Conservation (phyloP, 306 rosid species). For the Ceratonia siliqua region DNA sequence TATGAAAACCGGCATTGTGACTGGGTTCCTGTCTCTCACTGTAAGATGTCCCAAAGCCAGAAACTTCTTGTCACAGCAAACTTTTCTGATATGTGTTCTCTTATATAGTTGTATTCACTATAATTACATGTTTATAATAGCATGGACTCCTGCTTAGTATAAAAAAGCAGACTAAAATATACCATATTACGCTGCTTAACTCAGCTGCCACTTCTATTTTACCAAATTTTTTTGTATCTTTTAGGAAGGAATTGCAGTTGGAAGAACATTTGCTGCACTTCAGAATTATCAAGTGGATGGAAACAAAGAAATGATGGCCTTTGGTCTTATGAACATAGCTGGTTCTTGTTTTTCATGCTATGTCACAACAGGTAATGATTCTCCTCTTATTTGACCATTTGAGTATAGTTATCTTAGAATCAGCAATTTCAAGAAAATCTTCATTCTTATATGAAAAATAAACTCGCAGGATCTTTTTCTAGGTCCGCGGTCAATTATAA, state of each 20-base stretch:
- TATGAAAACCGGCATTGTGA: slow-evolving; percentile 86
- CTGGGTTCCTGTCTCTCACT: slow-evolving; percentile 86
- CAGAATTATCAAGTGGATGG: slow-evolving; percentile 95
- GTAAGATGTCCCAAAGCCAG: slow-evolving; percentile 52
- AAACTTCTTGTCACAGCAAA: background rate
- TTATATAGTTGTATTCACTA: no score
- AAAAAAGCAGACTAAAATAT: background rate
- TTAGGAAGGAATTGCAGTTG: slow-evolving; percentile 98
- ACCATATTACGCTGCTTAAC: background rate
- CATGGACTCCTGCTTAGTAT: background rate
- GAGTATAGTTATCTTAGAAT: slow-evolving; percentile 2
- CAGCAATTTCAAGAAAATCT: slow-evolving; percentile 23
- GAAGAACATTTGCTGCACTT: slow-evolving; percentile 89
- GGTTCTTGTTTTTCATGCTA: slow-evolving; percentile 92
- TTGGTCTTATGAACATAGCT: slow-evolving; percentile 88
- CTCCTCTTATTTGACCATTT: slow-evolving; percentile 14
- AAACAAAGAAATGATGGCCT: slow-evolving; percentile 98
- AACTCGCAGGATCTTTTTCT: slow-evolving; percentile 84
- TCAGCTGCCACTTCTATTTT: slow-evolving; percentile 14
- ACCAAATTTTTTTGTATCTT: slow-evolving; percentile 11
- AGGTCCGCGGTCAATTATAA: slow-evolving; percentile 88
- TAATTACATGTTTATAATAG: background rate
- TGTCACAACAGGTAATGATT: slow-evolving; percentile 72
- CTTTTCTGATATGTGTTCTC: background rate
- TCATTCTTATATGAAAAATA: background rate